Evolutionary conservation across 768 basidiomycete species (phyloP), one percentile per base, ranked within the genome.

Genomic region (Nidularia pulvinata): DNA sequence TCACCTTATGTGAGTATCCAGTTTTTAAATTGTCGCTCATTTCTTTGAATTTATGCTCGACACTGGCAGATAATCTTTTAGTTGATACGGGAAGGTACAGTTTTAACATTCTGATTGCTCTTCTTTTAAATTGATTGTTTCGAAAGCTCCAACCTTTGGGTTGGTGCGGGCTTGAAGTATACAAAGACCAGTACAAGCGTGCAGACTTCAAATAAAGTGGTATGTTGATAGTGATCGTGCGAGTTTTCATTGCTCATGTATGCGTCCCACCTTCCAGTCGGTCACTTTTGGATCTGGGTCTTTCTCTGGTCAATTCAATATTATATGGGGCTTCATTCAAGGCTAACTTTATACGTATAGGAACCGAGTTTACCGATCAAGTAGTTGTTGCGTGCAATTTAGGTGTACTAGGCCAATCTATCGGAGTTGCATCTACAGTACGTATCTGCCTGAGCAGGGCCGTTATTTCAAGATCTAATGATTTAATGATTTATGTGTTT

Each of bases 91-190:
- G 83, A 65, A 85, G 82, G 70, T 70, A 25, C 36, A 6, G 4
- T 25, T 25, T 25, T 25, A 25, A 25, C 25, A 4, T 25, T 25
- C 25, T 25, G 25, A 25, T 25, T 25, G 1, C 4, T 25, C 25
- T 25, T 25, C 25, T 25, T 25, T 25, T 25, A 25, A 25, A 25
- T 25, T 25, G 25, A 25, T 25, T 25, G 4, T 19, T 22, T 2
- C 25, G 25, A 25, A 25, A 85, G 84, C 65, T 85, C 86, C 14
- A 88, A 87, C 70, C 88, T 85, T 19, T 89, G 86, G 85, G 72
- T 89, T 46, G 85, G 86, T 19, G 84, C 86, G 32, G 57, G 32
- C 9, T 68, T 59, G 16, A 11, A 66, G 1, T 89, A 84, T 60
- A 63, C 62, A 16, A 54, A 57, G 56, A 86, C 86, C 6, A 71